Conservation (phyloP, 108 stramenopile species). For the Asterionellopsis glacialis region DNA sequence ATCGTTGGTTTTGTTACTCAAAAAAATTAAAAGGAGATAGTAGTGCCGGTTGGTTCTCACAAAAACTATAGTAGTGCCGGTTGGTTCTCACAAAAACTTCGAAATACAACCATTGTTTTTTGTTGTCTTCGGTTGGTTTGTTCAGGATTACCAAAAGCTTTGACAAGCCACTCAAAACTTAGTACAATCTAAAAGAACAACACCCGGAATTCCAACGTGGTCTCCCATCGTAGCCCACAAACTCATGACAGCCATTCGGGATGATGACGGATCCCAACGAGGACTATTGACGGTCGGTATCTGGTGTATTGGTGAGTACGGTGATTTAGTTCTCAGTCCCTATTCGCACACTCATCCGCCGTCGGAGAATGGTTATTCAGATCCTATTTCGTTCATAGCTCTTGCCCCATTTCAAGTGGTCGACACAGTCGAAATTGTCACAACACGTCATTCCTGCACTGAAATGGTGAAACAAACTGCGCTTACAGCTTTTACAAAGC, state of each 20-base stretch:
- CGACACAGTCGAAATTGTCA: conserved; percentile 61
- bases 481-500: conserved; percentile 86
- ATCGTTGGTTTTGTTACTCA: too few relatives aligned
- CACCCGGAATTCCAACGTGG: too few relatives aligned
- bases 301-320: conserved; percentile 94
- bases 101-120: too few relatives aligned
- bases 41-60: too few relatives aligned
- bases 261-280: conserved; percentile 83
- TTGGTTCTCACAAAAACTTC: too few relatives aligned
- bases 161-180: too few relatives aligned
- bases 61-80: too few relatives aligned
- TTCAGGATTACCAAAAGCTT: too few relatives aligned
- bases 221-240: too few relatives aligned
- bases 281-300: conserved; percentile 88
- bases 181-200: too few relatives aligned
- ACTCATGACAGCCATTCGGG: conserved; percentile 79
- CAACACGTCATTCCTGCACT: conserved; percentile 65
- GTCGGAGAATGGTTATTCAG: conserved; percentile 6
- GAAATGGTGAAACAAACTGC: conserved; percentile 71
- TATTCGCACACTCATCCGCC: conserved; percentile 62
- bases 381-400: conserved; percentile 52
- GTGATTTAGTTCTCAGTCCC: conserved; percentile 63
- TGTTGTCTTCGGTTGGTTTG: too few relatives aligned
- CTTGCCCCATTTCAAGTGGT: conserved; percentile 63
- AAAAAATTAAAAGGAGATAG: too few relatives aligned